Conservation (phyloP, 352 stramenopile genomes). For the Pythium periplocum region DNA sequence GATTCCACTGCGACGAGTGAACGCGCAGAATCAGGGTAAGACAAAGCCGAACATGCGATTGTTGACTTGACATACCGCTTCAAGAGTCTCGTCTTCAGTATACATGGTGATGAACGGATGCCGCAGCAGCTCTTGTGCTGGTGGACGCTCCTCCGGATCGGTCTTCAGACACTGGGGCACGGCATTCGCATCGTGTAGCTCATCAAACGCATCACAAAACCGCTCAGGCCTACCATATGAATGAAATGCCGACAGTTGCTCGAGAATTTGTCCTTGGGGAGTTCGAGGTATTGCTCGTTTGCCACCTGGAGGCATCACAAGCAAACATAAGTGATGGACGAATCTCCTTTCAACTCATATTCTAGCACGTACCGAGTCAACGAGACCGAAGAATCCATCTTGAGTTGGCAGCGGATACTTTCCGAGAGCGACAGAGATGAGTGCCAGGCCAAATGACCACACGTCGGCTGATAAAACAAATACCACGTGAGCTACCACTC, state of each 20-base stretch:
- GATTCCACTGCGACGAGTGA: conserved; percentile 34
- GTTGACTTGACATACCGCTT: conserved; percentile 32
- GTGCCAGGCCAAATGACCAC: conserved; percentile 77
- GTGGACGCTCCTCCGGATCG: conserved; percentile 55
- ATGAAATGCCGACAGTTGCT: conserved; percentile 68
- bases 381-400: conserved; percentile 85
- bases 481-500: too few species aligned
- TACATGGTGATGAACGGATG: conserved; percentile 75
- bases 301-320: conserved; percentile 38
- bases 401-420: conserved; percentile 83
- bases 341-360: not conserved
- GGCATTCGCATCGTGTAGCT: too few species aligned
- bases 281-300: conserved; percentile 68
- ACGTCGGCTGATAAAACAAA: conserved; percentile 42
- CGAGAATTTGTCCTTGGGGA: conserved; percentile 60
- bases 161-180: conserved; percentile 49
- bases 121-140: conserved; percentile 54
- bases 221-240: conserved; percentile 8
- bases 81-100: conserved; percentile 54
- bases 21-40: too few species aligned
- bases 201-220: too few species aligned
- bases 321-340: not conserved
- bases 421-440: conserved; percentile 76
- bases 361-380: conserved; percentile 60
- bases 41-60: not conserved